Percentiles rank a stretch among this genome's conserved stretches.
Evolutionary conservation across 176 grass and related monocot species (phyloP).

Genomic region (Eragrostis curvula): DNA sequence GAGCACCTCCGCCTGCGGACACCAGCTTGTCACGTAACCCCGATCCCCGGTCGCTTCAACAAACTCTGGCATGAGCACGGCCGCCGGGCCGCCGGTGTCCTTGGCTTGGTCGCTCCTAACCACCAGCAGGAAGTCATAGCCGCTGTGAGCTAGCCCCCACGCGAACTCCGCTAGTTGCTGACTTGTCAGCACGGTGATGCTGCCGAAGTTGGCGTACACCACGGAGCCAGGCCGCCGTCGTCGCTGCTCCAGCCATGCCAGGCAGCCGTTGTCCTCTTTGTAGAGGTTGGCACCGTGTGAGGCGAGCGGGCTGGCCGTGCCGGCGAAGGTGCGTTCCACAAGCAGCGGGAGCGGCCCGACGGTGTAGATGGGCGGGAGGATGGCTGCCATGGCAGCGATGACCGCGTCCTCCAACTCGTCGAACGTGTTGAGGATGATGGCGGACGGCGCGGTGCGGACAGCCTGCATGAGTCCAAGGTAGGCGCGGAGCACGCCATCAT

Average conservation of each 20-base stretch:
- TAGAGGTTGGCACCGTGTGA: background rate
- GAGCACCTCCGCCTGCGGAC: slow-evolving; percentile 46
- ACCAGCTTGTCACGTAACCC: slow-evolving; percentile 40
- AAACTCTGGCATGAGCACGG: slow-evolving; percentile 17
- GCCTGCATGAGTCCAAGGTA: background rate
- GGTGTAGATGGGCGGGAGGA: slow-evolving; percentile 22
- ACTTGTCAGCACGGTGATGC: background rate
- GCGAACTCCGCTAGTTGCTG: slow-evolving; percentile 32
- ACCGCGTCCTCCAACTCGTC: slow-evolving; percentile 22
- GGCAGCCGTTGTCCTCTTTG: slow-evolving; percentile 22
- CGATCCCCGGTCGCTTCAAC: background rate
- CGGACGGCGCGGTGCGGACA: background rate
- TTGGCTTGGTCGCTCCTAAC: slow-evolving; percentile 20
- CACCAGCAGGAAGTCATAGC: slow-evolving; percentile 32
- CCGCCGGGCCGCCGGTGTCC: background rate
- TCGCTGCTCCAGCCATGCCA: background rate
- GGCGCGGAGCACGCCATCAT: background rate
- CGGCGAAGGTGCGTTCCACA: background rate
- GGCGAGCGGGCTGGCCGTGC: background rate
- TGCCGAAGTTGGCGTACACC: slow-evolving; percentile 40
- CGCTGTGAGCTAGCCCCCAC: slow-evolving; percentile 32
- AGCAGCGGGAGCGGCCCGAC: slow-evolving; percentile 36
- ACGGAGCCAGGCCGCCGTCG: background rate
- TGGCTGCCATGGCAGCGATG: background rate
- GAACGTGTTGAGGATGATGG: slow-evolving; percentile 42